Conservation (phyloP, 176 grass and related monocot species). For the Leersia perrieri region DNA sequence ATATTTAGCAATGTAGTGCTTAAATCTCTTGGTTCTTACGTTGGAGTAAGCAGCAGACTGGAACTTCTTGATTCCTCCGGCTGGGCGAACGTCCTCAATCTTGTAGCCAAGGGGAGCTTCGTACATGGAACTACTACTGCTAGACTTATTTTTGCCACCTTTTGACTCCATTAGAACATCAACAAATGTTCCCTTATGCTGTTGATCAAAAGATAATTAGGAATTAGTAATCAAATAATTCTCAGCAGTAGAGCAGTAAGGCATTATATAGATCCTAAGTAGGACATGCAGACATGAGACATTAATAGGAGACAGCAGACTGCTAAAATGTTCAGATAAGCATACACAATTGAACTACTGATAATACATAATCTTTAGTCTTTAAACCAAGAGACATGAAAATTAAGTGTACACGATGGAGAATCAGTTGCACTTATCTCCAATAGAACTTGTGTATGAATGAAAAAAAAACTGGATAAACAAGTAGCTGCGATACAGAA, state of each 20-base stretch:
- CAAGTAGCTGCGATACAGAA: not conserved
- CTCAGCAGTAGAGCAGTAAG: not conserved
- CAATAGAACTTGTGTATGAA: not conserved
- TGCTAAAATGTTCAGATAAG: not conserved
- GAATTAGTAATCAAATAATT: not conserved
- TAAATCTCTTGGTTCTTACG: constrained; percentile 45
- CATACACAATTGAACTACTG: not conserved
- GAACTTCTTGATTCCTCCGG: constrained; percentile 95
- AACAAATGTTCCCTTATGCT: constrained; percentile 31
- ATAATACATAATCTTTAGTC: not conserved
- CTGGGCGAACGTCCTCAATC: constrained; percentile 93
- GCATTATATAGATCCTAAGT: not conserved
- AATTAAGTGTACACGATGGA: not conserved
- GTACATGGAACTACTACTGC: constrained; percentile 69
- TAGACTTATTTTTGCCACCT: constrained; percentile 76
- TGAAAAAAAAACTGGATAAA: not conserved
- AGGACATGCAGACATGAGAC: not conserved
- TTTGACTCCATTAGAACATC: constrained; percentile 98
- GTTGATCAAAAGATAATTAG: not conserved
- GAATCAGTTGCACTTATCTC: not conserved
- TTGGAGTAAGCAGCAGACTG: constrained; percentile 99
- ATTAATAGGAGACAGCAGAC: not conserved
- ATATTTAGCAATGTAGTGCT: not conserved
- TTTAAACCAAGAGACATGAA: not conserved
- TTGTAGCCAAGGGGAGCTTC: constrained; percentile 94